Conservation (phyloP, 768 basidiomycete species). For the Collybiopsis confluens region DNA sequence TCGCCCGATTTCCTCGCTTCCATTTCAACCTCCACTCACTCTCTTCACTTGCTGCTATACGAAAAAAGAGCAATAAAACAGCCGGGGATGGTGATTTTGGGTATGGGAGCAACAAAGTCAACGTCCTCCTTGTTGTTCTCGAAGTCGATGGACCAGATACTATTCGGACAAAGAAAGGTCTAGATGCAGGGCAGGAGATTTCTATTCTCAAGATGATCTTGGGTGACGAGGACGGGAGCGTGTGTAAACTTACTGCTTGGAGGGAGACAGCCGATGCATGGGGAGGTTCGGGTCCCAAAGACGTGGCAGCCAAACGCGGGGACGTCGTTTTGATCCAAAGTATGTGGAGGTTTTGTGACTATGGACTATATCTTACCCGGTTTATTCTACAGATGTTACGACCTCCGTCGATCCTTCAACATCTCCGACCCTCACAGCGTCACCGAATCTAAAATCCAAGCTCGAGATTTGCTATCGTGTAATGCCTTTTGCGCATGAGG, state of each 20-base stretch:
- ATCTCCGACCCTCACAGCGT: slow-evolving; percentile 57
- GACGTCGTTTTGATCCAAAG: slow-evolving; percentile 72
- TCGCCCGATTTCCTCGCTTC: slow-evolving; percentile 69
- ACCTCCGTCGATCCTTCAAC: slow-evolving; percentile 40
- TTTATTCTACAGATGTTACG: slow-evolving; percentile 46
- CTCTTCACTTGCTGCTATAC: slow-evolving; percentile 42
- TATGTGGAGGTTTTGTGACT: slow-evolving; percentile 28
- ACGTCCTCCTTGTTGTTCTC: slow-evolving; percentile 59
- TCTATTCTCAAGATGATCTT: slow-evolving; percentile 66
- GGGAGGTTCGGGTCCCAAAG: slow-evolving; percentile 46
- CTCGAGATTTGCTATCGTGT: slow-evolving; percentile 76
- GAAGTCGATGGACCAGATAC: slow-evolving; percentile 77
- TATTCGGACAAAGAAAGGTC: slow-evolving; percentile 63
- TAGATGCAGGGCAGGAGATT: slow-evolving; percentile 66
- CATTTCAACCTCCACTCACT: slow-evolving; percentile 67
- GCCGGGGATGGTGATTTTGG: too few relatives aligned
- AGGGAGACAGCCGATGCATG: slow-evolving; percentile 69
- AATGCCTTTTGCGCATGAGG: slow-evolving; percentile 60
- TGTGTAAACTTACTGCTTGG: slow-evolving; percentile 78
- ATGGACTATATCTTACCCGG: neutral
- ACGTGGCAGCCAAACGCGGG: slow-evolving; percentile 53
- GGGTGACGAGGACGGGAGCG: slow-evolving; percentile 64
- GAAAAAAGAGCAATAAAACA: slow-evolving; percentile 14
- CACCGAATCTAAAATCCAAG: slow-evolving; percentile 58
- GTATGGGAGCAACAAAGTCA: slow-evolving; percentile 45